These are phyloP conservation scores for Citrullus mucosospermus DNA, from an alignment of 306 rosid genomes.

Conservation along the genomic window DNA sequence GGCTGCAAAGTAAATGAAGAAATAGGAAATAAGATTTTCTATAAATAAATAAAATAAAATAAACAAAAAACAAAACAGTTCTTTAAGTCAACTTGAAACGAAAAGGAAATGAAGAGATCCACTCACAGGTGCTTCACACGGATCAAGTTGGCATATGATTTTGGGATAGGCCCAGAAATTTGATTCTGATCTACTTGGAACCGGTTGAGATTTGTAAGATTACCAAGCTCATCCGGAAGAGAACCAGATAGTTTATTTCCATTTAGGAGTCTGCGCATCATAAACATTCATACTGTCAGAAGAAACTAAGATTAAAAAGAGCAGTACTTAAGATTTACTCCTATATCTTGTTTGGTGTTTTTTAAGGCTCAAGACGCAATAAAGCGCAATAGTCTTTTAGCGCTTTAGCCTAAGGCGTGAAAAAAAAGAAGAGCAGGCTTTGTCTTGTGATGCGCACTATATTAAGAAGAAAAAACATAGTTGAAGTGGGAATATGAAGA, in stretches of 20 bases:
- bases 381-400: no score
- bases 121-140: conserved; percentile 27
- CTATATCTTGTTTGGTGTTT: background rate
- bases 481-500: no score
- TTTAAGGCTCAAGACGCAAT: no score
- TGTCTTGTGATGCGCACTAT: no score
- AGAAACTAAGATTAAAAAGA: background rate
- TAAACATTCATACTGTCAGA: background rate
- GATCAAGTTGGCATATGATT: conserved; percentile 25
- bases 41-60: background rate
- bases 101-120: background rate
- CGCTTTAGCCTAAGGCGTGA: no score
- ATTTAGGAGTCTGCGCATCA: conserved; percentile 36
- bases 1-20: conserved; percentile 21
- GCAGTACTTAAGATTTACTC: background rate
- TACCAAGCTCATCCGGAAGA: conserved; percentile 40
- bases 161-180: conserved; percentile 33
- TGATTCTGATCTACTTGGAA: conserved; percentile 34
- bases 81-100: background rate
- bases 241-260: conserved; percentile 34
- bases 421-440: no score
- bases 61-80: background rate
- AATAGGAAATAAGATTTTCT: background rate
- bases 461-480: no score
- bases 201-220: conserved; percentile 24